Base-by-base conservation (phyloP, 2,329 filamentous ascomycete genomes). In the Orbilia javanica region DNA sequence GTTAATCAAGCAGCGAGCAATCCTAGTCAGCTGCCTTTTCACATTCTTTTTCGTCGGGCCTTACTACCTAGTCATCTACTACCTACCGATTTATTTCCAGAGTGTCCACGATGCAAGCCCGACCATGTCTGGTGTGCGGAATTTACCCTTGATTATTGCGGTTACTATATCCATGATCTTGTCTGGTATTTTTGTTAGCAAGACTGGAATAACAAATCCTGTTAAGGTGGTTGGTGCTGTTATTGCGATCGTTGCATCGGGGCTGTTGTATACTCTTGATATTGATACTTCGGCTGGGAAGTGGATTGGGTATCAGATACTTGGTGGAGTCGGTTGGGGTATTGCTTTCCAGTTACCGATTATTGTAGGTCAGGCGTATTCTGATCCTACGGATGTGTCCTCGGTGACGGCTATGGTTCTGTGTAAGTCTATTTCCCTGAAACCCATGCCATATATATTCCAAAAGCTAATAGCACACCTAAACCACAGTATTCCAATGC, bases 161-260 rank as follows among this genome's bases (percentile, higher is more conserved):
- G 84, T 85, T 7, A 86, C 88, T 20, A 71, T 89, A 60, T 84
- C 84, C 73, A 88, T 87, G 34, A 83, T 88, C 67, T 64, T 86
- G 0, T 85, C 86, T 2, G 88, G 88, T 27, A 82, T 83, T 0
- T 79, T 85, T 48, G 89, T 87, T 0, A 86, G 87, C 65, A 86
- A 85, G 65, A 84, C 89, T 31, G 89, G 89, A 39, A 90, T 90
- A 82, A 90, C 90, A 78, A 86, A 87, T 3, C 89, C 87, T 0
- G 85, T 86, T n/a, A 89, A 89, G 87, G 83, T 90, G 11, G 46
- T 86, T 15, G 50, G 71, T 4, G 86, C 86, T 7, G 86, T 88
- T 2, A 84, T 85, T 79, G 86, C 86, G 84, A 84, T 86, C 44
- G 81, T 89, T 67, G 88, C 88, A 7, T 83, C 84, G 1, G 89